Evolutionary conservation across 2,329 filamentous ascomycete species (phyloP), one percentile per base, ranked within the genome.

Genomic region (Exophiala sideris): DNA sequence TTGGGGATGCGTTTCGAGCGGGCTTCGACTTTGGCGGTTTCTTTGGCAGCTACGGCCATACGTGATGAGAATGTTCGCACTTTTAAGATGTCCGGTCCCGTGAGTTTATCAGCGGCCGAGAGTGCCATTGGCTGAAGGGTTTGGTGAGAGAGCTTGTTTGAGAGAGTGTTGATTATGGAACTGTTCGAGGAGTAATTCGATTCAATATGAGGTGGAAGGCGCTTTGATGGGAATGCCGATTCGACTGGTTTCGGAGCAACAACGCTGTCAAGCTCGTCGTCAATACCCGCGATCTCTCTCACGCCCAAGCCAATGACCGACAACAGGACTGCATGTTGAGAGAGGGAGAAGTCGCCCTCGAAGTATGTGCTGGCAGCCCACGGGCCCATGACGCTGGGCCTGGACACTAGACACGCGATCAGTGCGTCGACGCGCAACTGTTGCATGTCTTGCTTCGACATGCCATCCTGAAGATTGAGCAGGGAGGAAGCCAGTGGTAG

Each of bases 341-440:
- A 82, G 35, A 97, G 76, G 0, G 91, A 96, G 70, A 94, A 91
- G 67, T 99, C 94, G 12, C 91, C 91, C 39, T 90, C 86, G 67
- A 96, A 97, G 67, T 94, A 95, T 0, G 88, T 87, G 52, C 85
- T 84, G 2, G 87, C 84, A 54, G 95, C 89, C 87, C 89, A 95
- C 11, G 84, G 88, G 0, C 85, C 91, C 81, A 96, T 89, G 48
- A 81, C 79, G 45, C 82, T 75, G 0, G 94, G 89, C 60, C 88
- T 83, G 0, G 89, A 85, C 2, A 94, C 78, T 0, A 96, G 76
- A 6, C 96, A 73, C 0, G 91, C 88, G 41, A 96, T 84, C 76
- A 99, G 86, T 11, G 86, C 85, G 68, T 95, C 87, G 3, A 94
- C 75, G 14, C 86, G 83, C 54, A 89, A 76, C 57, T 89, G 82